Conservation (phyloP, 345 rosid species). For the Fremontodendron californicum region DNA sequence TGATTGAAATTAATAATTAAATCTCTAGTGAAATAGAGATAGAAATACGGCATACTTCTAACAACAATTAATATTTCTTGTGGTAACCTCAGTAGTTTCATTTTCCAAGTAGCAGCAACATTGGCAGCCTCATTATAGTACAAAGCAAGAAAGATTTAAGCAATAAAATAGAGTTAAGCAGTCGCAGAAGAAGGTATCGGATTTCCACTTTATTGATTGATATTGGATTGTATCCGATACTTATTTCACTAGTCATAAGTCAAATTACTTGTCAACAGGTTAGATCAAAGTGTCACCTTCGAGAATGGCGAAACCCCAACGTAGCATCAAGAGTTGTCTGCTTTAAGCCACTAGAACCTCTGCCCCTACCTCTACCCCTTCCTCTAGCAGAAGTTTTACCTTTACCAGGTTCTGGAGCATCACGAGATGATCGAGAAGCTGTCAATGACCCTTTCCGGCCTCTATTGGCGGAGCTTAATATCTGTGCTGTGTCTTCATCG, state of each 20-base stretch:
- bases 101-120: no score
- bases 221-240: neutral
- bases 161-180: neutral
- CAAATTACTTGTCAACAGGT: neutral
- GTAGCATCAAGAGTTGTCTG: constrained; percentile 83
- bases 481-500: constrained; percentile 70
- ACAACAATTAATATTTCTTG: neutral
- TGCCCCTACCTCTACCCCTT: constrained; percentile 66
- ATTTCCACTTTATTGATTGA: neutral
- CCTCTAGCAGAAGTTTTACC: constrained; percentile 74
- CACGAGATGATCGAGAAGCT: constrained; percentile 41
- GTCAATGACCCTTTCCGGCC: constrained; percentile 56
- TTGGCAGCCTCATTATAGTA: no score
- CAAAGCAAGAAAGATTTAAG: neutral
- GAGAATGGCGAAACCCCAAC: constrained; percentile 68
- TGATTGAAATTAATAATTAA: neutral
- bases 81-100: no score
- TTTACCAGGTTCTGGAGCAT: constrained; percentile 37
- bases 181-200: neutral
- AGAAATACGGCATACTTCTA: neutral
- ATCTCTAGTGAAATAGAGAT: neutral
- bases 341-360: constrained; percentile 64
- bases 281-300: constrained; percentile 44
- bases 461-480: constrained; percentile 48
- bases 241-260: neutral